Conservation (phyloP, 495 filamentous ascomycete species). For the Evansstolkia leycettana region DNA sequence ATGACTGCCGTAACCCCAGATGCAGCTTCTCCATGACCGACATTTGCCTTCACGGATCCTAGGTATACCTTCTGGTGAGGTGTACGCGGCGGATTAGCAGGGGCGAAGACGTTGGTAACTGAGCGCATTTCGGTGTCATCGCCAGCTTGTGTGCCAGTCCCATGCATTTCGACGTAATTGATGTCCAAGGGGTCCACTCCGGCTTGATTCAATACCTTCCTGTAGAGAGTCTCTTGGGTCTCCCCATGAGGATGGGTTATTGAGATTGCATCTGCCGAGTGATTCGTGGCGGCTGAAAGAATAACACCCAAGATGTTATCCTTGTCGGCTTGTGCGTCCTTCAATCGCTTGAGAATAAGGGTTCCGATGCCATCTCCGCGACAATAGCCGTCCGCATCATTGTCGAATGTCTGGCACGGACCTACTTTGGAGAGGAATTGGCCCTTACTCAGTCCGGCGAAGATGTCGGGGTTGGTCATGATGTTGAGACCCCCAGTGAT, state of each 20-base stretch:
- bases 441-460: constrained; percentile 67
- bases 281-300: constrained; percentile 23
- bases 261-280: constrained; percentile 31
- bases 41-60: constrained; percentile 25
- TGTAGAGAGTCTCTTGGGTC: constrained; percentile 31
- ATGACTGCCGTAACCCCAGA: constrained; percentile 19
- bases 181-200: constrained; percentile 37
- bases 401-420: constrained; percentile 58
- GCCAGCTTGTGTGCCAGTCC: constrained; percentile 33
- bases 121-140: constrained; percentile 20
- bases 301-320: constrained; percentile 36
- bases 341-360: constrained; percentile 31
- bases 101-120: constrained; percentile 16
- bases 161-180: constrained; percentile 39
- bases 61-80: constrained; percentile 10
- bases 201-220: constrained; percentile 27
- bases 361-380: constrained; percentile 37
- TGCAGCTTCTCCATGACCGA: constrained; percentile 29
- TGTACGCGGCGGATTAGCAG: constrained; percentile 3
- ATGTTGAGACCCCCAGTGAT: constrained; percentile 72
- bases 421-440: constrained; percentile 64
- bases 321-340: constrained; percentile 34
- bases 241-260: constrained; percentile 37
- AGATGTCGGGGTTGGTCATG: constrained; percentile 76
- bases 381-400: constrained; percentile 60